phyloP scores from a whole-genome alignment of 2,329 filamentous ascomycete species.

The Arthroderma sp. region DNA sequence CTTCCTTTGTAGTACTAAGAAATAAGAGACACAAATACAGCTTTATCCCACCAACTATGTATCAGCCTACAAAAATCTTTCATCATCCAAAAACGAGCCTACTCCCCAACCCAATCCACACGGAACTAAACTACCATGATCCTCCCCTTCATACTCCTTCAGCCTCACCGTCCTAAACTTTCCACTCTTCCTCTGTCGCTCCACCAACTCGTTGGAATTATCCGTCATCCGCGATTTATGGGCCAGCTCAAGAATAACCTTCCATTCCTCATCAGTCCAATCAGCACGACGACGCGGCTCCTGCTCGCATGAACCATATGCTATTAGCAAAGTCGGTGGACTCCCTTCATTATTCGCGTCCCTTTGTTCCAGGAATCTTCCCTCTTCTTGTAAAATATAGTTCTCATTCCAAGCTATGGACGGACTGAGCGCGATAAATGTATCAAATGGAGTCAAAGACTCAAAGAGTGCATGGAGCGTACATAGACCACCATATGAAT shows the following conservation, averaged over 20 bases:
- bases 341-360: neutral
- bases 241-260: neutral
- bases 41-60: no score
- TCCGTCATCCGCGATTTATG: neutral
- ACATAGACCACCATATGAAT: neutral
- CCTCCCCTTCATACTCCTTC: neutral
- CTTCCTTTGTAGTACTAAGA: no score
- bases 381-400: neutral
- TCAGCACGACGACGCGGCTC: neutral
- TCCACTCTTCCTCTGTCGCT: neutral
- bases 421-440: neutral
- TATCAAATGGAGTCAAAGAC: neutral
- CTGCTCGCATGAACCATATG: neutral
- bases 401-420: neutral
- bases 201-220: neutral
- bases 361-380: neutral
- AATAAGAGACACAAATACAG: no score
- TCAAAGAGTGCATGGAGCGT: neutral
- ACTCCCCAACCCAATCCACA: neutral
- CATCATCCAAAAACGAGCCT: neutral
- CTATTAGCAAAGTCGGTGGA: neutral
- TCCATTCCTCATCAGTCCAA: neutral
- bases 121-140: neutral
- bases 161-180: neutral
- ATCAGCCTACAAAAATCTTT: no score